These are phyloP conservation scores for Clarireedia hainanense DNA, from an alignment of 2,329 filamentous ascomycete genomes.

Conservation along the genomic window DNA sequence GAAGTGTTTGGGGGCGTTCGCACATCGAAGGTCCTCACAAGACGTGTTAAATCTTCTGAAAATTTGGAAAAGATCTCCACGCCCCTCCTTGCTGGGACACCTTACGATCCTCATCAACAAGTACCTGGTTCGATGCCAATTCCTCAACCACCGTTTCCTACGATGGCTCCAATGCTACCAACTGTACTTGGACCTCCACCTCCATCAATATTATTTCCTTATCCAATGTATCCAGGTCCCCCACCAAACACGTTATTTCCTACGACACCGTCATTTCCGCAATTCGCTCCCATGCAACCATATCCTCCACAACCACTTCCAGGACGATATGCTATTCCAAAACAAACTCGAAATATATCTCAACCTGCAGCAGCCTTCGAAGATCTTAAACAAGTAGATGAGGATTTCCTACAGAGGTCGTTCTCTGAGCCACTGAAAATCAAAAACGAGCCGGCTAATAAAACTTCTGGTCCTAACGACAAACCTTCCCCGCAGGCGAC, in stretches of 20 bases:
- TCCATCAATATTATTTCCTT: background rate
- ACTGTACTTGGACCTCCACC: background rate
- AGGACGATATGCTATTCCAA: background rate
- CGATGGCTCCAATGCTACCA: background rate
- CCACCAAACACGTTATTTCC: background rate
- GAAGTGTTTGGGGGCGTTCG: conserved; percentile 13
- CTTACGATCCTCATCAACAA: too few species aligned
- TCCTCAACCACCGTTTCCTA: background rate
- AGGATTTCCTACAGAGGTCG: too few species aligned
- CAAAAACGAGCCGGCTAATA: too few species aligned
- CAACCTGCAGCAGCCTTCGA: too few species aligned
- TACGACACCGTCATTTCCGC: background rate
- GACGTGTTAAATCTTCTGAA: conserved; percentile 11
- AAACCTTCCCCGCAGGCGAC: background rate
- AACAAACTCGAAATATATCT: background rate
- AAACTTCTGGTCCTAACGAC: too few species aligned
- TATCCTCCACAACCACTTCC: background rate
- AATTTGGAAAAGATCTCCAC: conserved; percentile 11
- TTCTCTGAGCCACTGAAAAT: too few species aligned
- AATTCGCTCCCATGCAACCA: background rate
- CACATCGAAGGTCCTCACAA: background rate
- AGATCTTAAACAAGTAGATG: too few species aligned
- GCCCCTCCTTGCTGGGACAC: background rate
- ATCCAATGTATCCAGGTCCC: background rate
- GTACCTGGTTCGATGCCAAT: background rate